These are phyloP conservation scores for Oleoguttula mirabilis DNA, from an alignment of 495 filamentous ascomycete genomes.

Conservation along the genomic window DNA sequence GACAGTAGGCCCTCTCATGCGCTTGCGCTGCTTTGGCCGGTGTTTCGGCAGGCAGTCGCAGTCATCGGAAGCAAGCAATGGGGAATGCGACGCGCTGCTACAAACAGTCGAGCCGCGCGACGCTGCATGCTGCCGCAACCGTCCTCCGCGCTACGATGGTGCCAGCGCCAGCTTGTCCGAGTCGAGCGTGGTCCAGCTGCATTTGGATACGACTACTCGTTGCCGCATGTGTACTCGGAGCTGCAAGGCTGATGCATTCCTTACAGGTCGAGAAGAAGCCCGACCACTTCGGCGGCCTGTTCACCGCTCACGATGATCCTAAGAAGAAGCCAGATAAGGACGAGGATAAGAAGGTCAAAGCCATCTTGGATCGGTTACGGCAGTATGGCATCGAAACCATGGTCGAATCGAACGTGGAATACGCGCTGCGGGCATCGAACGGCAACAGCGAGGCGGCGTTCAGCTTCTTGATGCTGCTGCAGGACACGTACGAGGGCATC, in stretches of 20 bases:
- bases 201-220: too few species aligned
- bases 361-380: conserved; percentile 40
- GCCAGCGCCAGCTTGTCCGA: too few species aligned
- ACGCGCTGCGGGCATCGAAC: conserved; percentile 51
- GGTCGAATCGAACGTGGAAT: conserved; percentile 51
- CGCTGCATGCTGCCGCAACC: too few species aligned
- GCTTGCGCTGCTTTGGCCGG: background rate
- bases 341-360: conserved; percentile 45
- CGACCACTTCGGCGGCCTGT: conserved; percentile 33
- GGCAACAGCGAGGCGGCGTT: conserved; percentile 65
- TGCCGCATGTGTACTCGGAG: too few species aligned
- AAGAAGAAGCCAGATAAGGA: conserved; percentile 41
- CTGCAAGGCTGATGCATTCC: too few species aligned
- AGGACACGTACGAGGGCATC: conserved; percentile 70
- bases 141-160: too few species aligned
- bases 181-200: too few species aligned
- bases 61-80: background rate
- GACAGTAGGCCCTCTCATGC: conserved; percentile 9
- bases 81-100: too few species aligned
- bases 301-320: conserved; percentile 38
- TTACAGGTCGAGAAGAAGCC: conserved; percentile 13
- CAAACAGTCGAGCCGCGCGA: too few species aligned
- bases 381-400: conserved; percentile 42
- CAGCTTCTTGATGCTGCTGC: conserved; percentile 59
- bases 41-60: background rate